Evolutionary conservation across 2,329 filamentous ascomycete genomes (phyloP).

Genomic region (Trichoderma koningiopsis): DNA sequence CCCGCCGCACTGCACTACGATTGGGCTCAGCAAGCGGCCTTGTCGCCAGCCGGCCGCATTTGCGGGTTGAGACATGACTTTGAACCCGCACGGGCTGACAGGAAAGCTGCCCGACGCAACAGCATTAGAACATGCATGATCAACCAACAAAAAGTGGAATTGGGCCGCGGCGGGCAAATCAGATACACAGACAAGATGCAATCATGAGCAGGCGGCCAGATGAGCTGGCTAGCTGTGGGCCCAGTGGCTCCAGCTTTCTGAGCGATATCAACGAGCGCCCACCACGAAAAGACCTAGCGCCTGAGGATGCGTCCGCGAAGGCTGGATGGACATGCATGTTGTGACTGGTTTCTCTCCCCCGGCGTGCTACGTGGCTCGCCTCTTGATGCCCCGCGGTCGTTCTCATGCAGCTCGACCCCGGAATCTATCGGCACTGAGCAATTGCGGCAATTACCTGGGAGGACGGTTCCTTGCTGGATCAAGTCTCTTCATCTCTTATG

Average conservation of each 20-base stretch:
- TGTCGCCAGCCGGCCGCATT: constrained; percentile 12
- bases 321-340: constrained; percentile 24
- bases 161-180: constrained; percentile 19
- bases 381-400: constrained; percentile 34
- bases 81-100: constrained; percentile 22
- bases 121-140: constrained; percentile 24
- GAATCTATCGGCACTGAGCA: constrained; percentile 34
- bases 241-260: constrained; percentile 21
- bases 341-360: constrained; percentile 35
- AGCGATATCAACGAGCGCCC: constrained; percentile 25
- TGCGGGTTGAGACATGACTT: constrained; percentile 31
- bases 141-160: constrained; percentile 24
- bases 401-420: constrained; percentile 36
- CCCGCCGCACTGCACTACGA: constrained; percentile 37
- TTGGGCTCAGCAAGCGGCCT: constrained; percentile 32
- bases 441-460: constrained; percentile 21
- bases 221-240: constrained; percentile 27
- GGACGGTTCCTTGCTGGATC: not conserved
- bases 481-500: not conserved
- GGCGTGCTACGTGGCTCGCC: constrained; percentile 42
- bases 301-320: constrained; percentile 28
- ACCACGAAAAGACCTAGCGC: constrained; percentile 26
- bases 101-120: constrained; percentile 25
- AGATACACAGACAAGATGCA: constrained; percentile 16
- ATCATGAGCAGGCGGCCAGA: constrained; percentile 24